Evolutionary conservation across 306 rosid species (phyloP).

Genomic region (Corylus heterophylla): DNA sequence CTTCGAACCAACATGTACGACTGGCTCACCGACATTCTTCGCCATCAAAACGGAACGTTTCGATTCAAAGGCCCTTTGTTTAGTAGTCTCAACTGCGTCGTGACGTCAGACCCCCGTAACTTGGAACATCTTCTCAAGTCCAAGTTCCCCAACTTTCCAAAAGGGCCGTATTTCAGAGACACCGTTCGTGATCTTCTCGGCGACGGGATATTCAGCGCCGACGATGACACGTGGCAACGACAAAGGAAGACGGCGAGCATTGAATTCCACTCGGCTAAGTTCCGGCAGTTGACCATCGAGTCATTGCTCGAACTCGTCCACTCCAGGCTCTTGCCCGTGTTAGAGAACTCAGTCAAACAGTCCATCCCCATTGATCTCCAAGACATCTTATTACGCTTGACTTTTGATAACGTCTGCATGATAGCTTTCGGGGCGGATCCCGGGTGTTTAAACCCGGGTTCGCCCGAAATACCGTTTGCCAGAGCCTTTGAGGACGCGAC

Average conservation of each 20-base stretch:
- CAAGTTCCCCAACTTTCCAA: conserved; percentile 65
- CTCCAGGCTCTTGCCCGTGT: conserved; percentile 53
- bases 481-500: conserved; percentile 90
- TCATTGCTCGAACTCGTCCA: conserved; percentile 74
- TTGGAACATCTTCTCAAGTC: conserved; percentile 85
- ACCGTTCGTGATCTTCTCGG: conserved; percentile 74
- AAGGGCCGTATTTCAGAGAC: conserved; percentile 73
- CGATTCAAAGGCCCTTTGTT: conserved; percentile 67
- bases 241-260: conserved; percentile 89
- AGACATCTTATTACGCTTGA: conserved; percentile 70
- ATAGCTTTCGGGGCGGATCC: conserved; percentile 95
- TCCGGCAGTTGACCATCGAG: conserved; percentile 56
- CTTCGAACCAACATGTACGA: conserved; percentile 54
- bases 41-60: conserved; percentile 60
- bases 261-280: conserved; percentile 82
- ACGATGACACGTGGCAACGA: conserved; percentile 71
- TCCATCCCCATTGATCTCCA: conserved; percentile 55
- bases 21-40: conserved; percentile 57
- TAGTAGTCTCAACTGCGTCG: conserved; percentile 59
- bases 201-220: conserved; percentile 77
- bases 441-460: conserved; percentile 59
- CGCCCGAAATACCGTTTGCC: conserved; percentile 75
- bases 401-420: conserved; percentile 91
- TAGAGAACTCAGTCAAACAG: conserved; percentile 41
- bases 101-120: conserved; percentile 87